Base-by-base conservation (phyloP, 2,329 filamentous ascomycete species). In the Beauveria rudraprayagi region DNA sequence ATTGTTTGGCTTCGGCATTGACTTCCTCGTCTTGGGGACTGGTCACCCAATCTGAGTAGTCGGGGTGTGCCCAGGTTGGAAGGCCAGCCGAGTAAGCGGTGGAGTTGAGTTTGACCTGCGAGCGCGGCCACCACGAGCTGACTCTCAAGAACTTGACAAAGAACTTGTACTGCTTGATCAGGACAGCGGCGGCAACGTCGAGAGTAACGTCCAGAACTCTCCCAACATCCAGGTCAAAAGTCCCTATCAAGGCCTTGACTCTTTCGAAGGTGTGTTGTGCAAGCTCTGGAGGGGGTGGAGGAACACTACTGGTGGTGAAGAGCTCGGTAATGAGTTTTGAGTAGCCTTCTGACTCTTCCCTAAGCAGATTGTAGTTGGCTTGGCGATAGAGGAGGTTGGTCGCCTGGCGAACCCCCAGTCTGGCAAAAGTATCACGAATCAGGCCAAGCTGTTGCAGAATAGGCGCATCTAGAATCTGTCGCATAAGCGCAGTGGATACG, bases 311-410 rank as follows among this genome's bases (percentile, higher is more conserved):
- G 0, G 90, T 95, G 8, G 91, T 93, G 74, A 97, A 99, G 37
- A 97, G 86, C 72, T 99, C 94, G 0, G 93, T 97, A 63, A 96
- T 86, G 52, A 99, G 84, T 73, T 99, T 99, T 0, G 94, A 92
- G 71, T 96, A 99, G 46, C 95, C 94, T 75, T 99, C 94, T 0
- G 91, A 91, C 74, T 99, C 94, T 76, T 99, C 94, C 50, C 94
- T 87, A 22, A 99, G 79, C 8, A 99, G 78, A 69, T 99, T 99
- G 78, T 96, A 97, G 73, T 96, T 97, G 16, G 93, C 91, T 74
- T 97, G 94, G 63, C 92, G 88, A 73, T 99, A 99, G 0, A 99
- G 82, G 5, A 94, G 80, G 68, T 97, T 96, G 8, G 94, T 99
- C 54, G 92, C 90, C 70, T 95, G 92, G 60, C 93, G 87, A 65